phyloP scores from a whole-genome alignment of 768 basidiomycete genomes.

The Podaxis mareebaensis region DNA sequence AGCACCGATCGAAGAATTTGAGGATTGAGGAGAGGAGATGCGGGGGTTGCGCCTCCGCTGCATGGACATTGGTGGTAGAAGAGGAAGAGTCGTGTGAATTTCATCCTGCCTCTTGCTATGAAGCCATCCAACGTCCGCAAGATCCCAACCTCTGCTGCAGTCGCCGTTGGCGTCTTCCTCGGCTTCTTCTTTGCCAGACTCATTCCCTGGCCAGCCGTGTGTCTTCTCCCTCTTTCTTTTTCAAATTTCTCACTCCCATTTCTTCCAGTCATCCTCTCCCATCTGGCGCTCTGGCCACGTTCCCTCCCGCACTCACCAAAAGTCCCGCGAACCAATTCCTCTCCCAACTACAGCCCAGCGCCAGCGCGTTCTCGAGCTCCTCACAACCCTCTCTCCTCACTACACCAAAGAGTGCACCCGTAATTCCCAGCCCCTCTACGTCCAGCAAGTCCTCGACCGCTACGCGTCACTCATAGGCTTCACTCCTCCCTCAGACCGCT shows the following conservation, averaged over 20 bases:
- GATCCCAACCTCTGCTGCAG: constrained; percentile 54
- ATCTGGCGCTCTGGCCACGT: constrained; percentile 58
- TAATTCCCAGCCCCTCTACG: constrained; percentile 80
- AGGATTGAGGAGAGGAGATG: constrained; percentile 48
- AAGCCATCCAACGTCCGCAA: constrained; percentile 31
- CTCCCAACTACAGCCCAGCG: constrained; percentile 86
- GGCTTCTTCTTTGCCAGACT: constrained; percentile 59
- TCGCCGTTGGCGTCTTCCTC: constrained; percentile 61
- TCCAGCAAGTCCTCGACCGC: constrained; percentile 80
- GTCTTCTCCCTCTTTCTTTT: constrained; percentile 11
- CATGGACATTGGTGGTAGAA: constrained; percentile 48
- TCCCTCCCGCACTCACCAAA: constrained; percentile 49
- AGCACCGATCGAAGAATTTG: constrained; percentile 43
- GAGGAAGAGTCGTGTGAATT: constrained; percentile 20
- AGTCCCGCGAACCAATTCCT: constrained; percentile 62
- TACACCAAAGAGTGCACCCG: constrained; percentile 93
- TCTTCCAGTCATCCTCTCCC: constrained; percentile 34
- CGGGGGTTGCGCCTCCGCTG: constrained; percentile 50
- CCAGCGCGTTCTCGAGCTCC: constrained; percentile 78
- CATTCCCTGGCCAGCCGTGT: constrained; percentile 46
- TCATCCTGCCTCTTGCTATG: constrained; percentile 4
- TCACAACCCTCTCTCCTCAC: constrained; percentile 86
- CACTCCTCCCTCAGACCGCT: constrained; percentile 52
- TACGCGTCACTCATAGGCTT: constrained; percentile 86
- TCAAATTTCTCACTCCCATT: constrained; percentile 4